phyloP scores from a whole-genome alignment of 2,329 filamentous ascomycete species.

The Calonectria pseudoturangicola region DNA sequence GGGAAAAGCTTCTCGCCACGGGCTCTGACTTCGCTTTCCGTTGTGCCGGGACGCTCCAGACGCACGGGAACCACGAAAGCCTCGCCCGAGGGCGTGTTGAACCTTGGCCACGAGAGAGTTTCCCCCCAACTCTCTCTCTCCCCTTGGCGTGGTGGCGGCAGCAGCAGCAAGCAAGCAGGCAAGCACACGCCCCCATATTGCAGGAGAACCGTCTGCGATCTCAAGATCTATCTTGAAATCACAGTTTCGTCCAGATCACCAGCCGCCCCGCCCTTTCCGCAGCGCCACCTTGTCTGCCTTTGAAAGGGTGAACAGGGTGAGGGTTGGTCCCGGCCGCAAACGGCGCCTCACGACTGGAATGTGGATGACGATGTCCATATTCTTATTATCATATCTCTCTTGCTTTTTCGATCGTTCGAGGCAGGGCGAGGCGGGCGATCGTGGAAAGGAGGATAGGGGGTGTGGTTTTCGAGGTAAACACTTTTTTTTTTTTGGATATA shows the following conservation, averaged over 20 bases:
- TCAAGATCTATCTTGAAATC: constrained; percentile 16
- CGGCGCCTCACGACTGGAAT: constrained; percentile 37
- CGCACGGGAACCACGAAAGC: constrained; percentile 27
- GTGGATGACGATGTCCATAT: constrained; percentile 27
- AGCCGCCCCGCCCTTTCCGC: constrained; percentile 29
- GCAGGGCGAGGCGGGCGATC: constrained; percentile 19
- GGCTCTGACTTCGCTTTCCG: constrained; percentile 28
- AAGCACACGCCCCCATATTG: constrained; percentile 6
- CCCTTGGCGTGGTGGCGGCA: neutral
- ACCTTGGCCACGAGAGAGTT: constrained; percentile 12
- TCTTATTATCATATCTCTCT: constrained; percentile 11
- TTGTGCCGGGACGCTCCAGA: constrained; percentile 29
- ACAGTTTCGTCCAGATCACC: constrained; percentile 16
- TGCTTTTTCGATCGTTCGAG: constrained; percentile 6
- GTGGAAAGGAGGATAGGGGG: neutral
- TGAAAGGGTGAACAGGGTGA: neutral
- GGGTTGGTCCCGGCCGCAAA: constrained; percentile 28
- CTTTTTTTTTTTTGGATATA: too few relatives aligned
- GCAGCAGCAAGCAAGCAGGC: neutral
- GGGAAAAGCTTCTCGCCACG: constrained; percentile 12
- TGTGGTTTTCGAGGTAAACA: too few relatives aligned
- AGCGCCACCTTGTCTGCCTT: constrained; percentile 1
- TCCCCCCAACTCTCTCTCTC: neutral
- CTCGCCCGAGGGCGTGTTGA: constrained; percentile 22
- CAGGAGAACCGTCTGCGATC: neutral